Base-by-base conservation (phyloP, 2,329 filamentous ascomycete genomes). In the Botrytis tulipae region DNA sequence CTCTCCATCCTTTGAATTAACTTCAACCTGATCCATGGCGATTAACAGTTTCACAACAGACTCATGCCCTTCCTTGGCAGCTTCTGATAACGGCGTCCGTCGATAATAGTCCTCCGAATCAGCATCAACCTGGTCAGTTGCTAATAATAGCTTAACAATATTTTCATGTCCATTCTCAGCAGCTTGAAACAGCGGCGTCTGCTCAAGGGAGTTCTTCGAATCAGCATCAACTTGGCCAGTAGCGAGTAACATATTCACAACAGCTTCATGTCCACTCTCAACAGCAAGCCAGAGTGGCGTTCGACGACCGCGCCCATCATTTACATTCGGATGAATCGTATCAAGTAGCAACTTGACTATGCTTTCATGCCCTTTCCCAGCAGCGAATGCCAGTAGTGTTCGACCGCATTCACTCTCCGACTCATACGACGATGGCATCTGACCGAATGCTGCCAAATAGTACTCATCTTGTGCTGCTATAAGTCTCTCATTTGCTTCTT, bases 381-480 rank as follows among this genome's bases (percentile, higher is more conserved):
- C 48, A n/a, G 48, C 25, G 25, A 51, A 51, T n/a, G 22, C 4
- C 5, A 51, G 25, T 14, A 51, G 0, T 3, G 22, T 51, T 1
- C 48, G 48, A 51, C 25, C 22, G 4, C 0, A 14, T 51, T 25
- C 4, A 5, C 1, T 0, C 0, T 1, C 1, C 4, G 22, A 25
- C 46, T 25, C 22, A 4, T 12, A 12, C 9, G 9, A 10, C 0
- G 3, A 12, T 25, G 46, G 46, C 0, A 5, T 12, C 25, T 4
- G 0, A 12, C 46, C 22, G 25, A 48, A 25, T 25, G 1, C 22
- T 25, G 46, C 44, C 44, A 48, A 25, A 25, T 25, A 48, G 46
- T 48, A 48, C 46, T 48, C 46, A 25, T 25, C 22, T 48, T 48
- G 46, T 25, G 22, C 46, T 25, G 3, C 9, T 25, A 25, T 5